Conservation (phyloP, 2,329 filamentous ascomycete genomes). For the Cercospora berteroae region DNA sequence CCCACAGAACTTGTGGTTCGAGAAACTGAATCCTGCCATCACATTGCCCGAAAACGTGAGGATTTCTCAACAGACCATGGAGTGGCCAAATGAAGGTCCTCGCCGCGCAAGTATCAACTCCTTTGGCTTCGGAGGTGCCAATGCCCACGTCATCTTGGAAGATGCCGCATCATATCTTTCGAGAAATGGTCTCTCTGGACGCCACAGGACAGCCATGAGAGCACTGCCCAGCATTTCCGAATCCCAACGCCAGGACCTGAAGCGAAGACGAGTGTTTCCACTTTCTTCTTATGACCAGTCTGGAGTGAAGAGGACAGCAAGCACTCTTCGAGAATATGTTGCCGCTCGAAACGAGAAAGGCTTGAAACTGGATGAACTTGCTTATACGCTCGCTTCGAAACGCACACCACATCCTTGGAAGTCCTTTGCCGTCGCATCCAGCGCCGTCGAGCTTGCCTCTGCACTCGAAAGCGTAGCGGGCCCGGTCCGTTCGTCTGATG, state of each 20-base stretch:
- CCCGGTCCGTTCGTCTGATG: constrained; percentile 6
- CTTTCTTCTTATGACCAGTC: constrained; percentile 8
- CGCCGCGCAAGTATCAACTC: too few species aligned
- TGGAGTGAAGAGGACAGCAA: neutral
- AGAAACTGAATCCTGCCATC: too few species aligned
- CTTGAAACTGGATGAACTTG: neutral
- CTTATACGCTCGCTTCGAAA: constrained; percentile 15
- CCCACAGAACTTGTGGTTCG: too few species aligned
- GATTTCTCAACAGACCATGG: too few species aligned
- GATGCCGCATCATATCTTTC: constrained; percentile 7
- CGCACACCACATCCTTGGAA: constrained; percentile 7
- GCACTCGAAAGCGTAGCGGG: neutral
- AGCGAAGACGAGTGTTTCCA: neutral
- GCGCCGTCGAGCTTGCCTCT: neutral
- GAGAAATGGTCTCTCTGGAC: too few species aligned
- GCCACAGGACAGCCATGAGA: too few species aligned
- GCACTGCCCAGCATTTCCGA: neutral
- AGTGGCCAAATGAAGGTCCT: too few species aligned
- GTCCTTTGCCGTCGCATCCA: constrained; percentile 6
- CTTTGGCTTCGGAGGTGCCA: constrained; percentile 29
- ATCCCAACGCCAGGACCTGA: neutral
- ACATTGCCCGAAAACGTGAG: too few species aligned
- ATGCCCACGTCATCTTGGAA: constrained; percentile 30
- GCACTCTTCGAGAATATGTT: neutral
- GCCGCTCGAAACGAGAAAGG: neutral